A percentile compares a stretch with the other conserved stretches of the same genome.
Evolutionary conservation across 192 early-diverging fungal genomes (phyloP).

Genomic region (Lobulomyces angularis): DNA sequence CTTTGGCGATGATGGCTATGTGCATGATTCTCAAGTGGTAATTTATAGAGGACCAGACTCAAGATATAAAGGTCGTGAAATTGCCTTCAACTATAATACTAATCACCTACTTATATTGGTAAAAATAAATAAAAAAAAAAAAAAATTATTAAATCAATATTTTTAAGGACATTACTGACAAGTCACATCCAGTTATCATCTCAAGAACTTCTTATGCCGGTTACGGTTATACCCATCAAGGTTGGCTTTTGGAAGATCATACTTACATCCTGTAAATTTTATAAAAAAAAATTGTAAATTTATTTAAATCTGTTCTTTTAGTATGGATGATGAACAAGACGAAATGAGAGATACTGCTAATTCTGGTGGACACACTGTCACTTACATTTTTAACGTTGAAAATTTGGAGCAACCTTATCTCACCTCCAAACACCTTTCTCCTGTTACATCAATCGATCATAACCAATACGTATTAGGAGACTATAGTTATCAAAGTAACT

Average conservation of each 20-base stretch:
- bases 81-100: not conserved
- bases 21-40: conserved; percentile 3
- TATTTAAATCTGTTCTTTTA: too few species aligned
- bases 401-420: conserved; percentile 1
- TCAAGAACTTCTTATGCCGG: not conserved
- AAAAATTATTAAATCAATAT: too few species aligned
- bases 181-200: not conserved
- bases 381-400: conserved; percentile 2
- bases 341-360: not conserved
- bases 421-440: not conserved
- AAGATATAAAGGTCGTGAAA: conserved; percentile 1
- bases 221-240: conserved; percentile 3
- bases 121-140: too few species aligned
- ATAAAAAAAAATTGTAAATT: too few species aligned
- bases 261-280: conserved; percentile 1
- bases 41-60: conserved; percentile 4
- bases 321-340: conserved; percentile 4
- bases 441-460: conserved; percentile 5
- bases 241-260: conserved; percentile 2
- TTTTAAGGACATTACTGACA: conserved; percentile 3
- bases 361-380: conserved; percentile 1
- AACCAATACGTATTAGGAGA: conserved; percentile 2
- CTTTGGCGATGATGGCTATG: conserved; percentile 2
- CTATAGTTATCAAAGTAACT: conserved; percentile 1
- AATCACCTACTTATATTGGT: not conserved